These are phyloP conservation scores for Rhodotorula sp. DNA, from an alignment of 1,284 basidiomycete genomes.

Conservation along the genomic window DNA sequence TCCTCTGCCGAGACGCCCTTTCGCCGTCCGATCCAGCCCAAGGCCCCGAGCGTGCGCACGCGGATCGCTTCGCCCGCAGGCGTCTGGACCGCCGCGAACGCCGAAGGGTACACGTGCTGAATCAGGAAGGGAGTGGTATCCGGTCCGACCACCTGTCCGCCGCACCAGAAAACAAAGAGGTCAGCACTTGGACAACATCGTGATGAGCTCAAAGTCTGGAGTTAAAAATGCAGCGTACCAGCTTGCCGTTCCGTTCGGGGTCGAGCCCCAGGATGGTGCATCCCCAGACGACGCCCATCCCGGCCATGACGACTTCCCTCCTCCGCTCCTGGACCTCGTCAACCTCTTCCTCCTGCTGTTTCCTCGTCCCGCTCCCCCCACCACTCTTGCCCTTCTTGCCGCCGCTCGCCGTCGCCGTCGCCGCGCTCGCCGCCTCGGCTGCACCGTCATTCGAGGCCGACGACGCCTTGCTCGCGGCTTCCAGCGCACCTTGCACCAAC, in stretches of 20 bases:
- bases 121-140: conserved; percentile 33
- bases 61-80: conserved; percentile 37
- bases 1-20: conserved; percentile 53
- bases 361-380: neutral
- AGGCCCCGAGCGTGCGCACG: conserved; percentile 60
- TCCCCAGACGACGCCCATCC: conserved; percentile 52
- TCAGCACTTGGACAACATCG: neutral
- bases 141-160: conserved; percentile 22
- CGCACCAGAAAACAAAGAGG: neutral
- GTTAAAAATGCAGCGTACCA: conserved; percentile 54
- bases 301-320: conserved; percentile 37
- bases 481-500: conserved; percentile 22
- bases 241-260: conserved; percentile 54
- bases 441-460: too few relatives aligned
- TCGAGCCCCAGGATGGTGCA: conserved; percentile 48
- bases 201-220: neutral
- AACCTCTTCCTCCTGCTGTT: conserved; percentile 22
- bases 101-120: conserved; percentile 25
- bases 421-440: too few relatives aligned
- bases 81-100: conserved; percentile 30
- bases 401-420: too few relatives aligned
- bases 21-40: conserved; percentile 76
- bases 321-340: conserved; percentile 32
- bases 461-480: neutral
- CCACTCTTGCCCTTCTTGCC: conserved; percentile 13